Base-by-base conservation (phyloP, 345 rosid species). In the Diplotaxis tenuifolia region DNA sequence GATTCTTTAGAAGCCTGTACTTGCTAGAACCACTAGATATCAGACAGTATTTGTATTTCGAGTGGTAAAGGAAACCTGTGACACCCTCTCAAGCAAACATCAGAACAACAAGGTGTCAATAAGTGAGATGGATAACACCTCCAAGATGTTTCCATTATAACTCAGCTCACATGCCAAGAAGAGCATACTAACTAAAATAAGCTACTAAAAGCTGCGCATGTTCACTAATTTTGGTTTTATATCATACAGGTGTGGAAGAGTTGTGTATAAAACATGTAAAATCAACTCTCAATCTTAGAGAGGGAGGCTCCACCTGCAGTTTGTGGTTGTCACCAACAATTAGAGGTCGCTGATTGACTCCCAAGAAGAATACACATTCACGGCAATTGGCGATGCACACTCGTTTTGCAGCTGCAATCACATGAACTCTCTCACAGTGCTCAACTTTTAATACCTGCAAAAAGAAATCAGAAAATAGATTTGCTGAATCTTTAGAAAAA, bases 391-490 rank as follows among this genome's bases (percentile, higher is more conserved):
- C 98, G 47, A 96, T 89, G 85, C 96, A 89, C 57, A 90, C 86
- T 75, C 98, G 88, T 75, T 89, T 96, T 58, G 98, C 81, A 18
- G 96, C 93, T 22, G 83, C 84, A 75, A 92, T 89, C 71, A 96
- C 91, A 87, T 96, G 99, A 74, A 96, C 99, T 74, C 99, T 87
- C 79, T 96, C 99, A 68, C 99, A 96, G 72, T 96, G 99, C 74
- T 96, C 99, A 78, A 96, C 80, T 84, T 89, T 86, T 36, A 92
- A 82, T 59, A 97, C 93, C 99, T 96, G 88, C 22, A 78, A n/a
- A 68, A 54, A 75, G 16, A 36, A 54, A 79, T 21, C 12, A 73
- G 4, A 40, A 69, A 66, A 55, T 28, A 65, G 16, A 18, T 32
- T 19, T 16, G 29, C 59, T 21, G 34, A 15, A 47, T 65, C 11